Conservation (phyloP, 805 yeast species). For the Hanseniaspora lindneri region DNA sequence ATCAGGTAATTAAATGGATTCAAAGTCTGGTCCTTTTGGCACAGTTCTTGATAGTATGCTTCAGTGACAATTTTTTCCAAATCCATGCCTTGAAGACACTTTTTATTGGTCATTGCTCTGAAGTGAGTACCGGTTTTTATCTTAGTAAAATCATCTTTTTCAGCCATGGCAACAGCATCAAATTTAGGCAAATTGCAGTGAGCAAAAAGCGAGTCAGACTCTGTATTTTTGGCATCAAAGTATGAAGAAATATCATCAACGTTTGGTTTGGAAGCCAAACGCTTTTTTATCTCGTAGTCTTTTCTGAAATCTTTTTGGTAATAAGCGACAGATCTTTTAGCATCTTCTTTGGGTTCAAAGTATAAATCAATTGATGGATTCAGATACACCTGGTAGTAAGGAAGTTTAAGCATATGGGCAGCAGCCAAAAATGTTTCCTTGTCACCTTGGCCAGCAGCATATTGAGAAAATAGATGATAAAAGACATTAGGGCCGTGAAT, state of each 20-base stretch:
- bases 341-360: slow-evolving; percentile 24
- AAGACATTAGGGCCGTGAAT: slow-evolving; percentile 59
- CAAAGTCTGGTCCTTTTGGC: slow-evolving; percentile 6
- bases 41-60: slow-evolving; percentile 4
- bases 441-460: slow-evolving; percentile 71
- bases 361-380: slow-evolving; percentile 32
- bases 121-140: slow-evolving; percentile 14
- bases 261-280: not conserved
- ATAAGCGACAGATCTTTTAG: slow-evolving; percentile 59
- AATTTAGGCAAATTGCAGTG: slow-evolving; percentile 34
- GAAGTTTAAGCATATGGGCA: slow-evolving; percentile 37
- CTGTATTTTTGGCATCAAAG: slow-evolving; percentile 15
- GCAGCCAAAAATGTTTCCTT: slow-evolving; percentile 66
- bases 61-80: slow-evolving; percentile 6
- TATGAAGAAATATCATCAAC: not conserved
- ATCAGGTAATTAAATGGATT: slow-evolving; percentile 8
- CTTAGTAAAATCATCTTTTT: slow-evolving; percentile 19
- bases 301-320: slow-evolving; percentile 57
- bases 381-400: slow-evolving; percentile 39
- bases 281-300: slow-evolving; percentile 33
- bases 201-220: slow-evolving; percentile 27
- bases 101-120: slow-evolving; percentile 9
- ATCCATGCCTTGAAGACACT: slow-evolving; percentile 7
- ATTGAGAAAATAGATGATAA: slow-evolving; percentile 61
- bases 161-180: slow-evolving; percentile 26